phyloP scores from a whole-genome alignment of 805 yeast species.

The Sporopachydermia lactativora region DNA sequence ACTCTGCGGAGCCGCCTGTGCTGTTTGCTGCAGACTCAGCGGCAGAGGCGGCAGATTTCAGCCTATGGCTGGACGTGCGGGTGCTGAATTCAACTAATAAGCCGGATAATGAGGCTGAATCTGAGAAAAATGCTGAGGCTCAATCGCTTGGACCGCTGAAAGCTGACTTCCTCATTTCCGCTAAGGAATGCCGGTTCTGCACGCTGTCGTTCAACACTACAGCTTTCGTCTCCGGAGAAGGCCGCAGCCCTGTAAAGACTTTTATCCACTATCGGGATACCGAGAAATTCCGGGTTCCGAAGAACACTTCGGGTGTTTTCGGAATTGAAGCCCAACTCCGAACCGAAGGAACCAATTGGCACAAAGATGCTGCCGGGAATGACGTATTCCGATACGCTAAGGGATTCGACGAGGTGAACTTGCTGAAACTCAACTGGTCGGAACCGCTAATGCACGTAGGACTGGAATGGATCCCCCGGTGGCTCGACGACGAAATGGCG shows the following conservation, averaged over 20 bases:
- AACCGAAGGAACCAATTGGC: not conserved
- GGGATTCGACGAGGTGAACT: slow-evolving; percentile 51
- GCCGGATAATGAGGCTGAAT: slow-evolving; percentile 1
- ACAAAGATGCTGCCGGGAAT: slow-evolving; percentile 12
- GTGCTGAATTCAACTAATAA: slow-evolving; percentile 22
- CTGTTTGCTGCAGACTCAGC: slow-evolving; percentile 23
- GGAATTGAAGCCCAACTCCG: not conserved
- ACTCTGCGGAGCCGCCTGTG: slow-evolving; percentile 35
- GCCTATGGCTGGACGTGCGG: slow-evolving; percentile 35
- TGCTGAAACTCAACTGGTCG: slow-evolving; percentile 55
- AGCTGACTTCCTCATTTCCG: slow-evolving; percentile 46
- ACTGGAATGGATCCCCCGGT: slow-evolving; percentile 64
- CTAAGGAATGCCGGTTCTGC: slow-evolving; percentile 52
- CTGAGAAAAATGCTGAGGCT: slow-evolving; percentile 27
- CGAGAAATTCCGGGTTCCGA: slow-evolving; percentile 2
- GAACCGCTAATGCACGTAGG: slow-evolving; percentile 40
- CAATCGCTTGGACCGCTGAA: slow-evolving; percentile 37
- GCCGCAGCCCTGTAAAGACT: slow-evolving; percentile 48
- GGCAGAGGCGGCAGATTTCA: slow-evolving; percentile 19
- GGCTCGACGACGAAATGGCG: slow-evolving; percentile 27
- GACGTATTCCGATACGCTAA: slow-evolving; percentile 35
- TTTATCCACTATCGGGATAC: slow-evolving; percentile 35
- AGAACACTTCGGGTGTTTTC: too few species aligned
- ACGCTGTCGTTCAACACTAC: slow-evolving; percentile 42
- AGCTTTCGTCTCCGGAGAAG: slow-evolving; percentile 20